Base-by-base conservation (phyloP, 768 basidiomycete genomes). In the Pleurotus platypus region DNA sequence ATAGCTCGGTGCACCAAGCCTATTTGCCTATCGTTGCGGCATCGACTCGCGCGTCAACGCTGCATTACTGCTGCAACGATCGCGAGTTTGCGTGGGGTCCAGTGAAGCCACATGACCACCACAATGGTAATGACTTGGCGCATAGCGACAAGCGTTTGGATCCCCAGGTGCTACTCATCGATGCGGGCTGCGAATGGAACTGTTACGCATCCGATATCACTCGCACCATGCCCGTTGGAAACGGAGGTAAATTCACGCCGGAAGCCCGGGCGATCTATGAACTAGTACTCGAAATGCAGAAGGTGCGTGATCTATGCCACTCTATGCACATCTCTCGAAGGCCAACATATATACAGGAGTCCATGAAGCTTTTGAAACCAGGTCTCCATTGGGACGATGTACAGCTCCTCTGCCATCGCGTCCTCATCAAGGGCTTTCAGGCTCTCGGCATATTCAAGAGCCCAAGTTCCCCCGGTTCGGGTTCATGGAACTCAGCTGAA, bases 11-110 rank as follows among this genome's bases (percentile, higher is more conserved):
- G 9, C 89, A 89, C 50, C 93, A 95, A 72, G 92, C 95, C 0
- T 98, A 98, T 70, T 78, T 92, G 5, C 94, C 96, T 1, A 97
- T 98, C 54, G 90, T 94, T 2, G 96, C 96, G 1, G 87, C 89
- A 0, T 89, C 94, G 0, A 84, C 83, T 2, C 82, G 92, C 16
- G 94, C 95, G 3, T 87, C 92, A 0, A 97, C 93, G 0, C 75
- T 98, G 3, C 96, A 98, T 66, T 98, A 98, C 70, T 94, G 94
- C 64, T 94, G 92, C 74, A 97, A 97, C 65, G 91, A 94, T 67
- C 82, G 82, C 57, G 87, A 85, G 46, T 92, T 93, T 66, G 86
- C 89, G 1, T 93, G 90, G 91, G 91, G 92, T 2, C 92, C 91
- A 5, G 73, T 89, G 30, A 66, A 74, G 2, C 69, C 75, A 1